Percentiles rank a stretch among this genome's conserved stretches.
phyloP scores from a whole-genome alignment of 495 filamentous ascomycete species.

The Xylaria acuta region DNA sequence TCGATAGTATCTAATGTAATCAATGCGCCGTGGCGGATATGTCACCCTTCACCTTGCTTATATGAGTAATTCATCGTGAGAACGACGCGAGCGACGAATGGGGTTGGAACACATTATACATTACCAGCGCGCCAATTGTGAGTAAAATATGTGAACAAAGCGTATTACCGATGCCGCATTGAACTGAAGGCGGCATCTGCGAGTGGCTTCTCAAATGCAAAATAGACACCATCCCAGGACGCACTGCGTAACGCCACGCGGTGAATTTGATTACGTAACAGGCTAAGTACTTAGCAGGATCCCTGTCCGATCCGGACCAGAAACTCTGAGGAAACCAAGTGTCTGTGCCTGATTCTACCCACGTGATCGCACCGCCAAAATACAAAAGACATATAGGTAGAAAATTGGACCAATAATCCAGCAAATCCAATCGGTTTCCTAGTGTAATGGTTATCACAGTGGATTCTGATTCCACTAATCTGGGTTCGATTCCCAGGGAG shows the following conservation, averaged over 20 bases:
- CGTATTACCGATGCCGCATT: neutral
- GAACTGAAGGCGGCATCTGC: neutral
- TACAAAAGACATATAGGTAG: neutral
- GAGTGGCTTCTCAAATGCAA: no score
- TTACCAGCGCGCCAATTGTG: neutral
- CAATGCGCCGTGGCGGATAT: neutral
- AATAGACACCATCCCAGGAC: no score
- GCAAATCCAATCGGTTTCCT: constrained; percentile 25
- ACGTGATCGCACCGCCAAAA: neutral
- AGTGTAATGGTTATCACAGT: constrained; percentile 34
- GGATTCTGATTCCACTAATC: constrained; percentile 42
- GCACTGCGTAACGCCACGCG: no score
- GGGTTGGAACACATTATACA: neutral
- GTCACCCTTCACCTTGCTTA: no score
- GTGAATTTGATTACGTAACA: no score
- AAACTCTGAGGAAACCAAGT: no score
- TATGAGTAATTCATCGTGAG: no score
- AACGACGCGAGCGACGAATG: no score
- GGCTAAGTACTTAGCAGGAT: no score
- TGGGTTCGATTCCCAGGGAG: constrained; percentile 49
- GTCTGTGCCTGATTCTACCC: no score
- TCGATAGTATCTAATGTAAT: neutral
- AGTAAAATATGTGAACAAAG: neutral
- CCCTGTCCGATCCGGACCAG: no score
- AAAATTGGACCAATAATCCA: no score